Percentiles rank a stretch among this genome's conserved stretches.
Evolutionary conservation across 2,329 filamentous ascomycete genomes (phyloP).

Genomic region (Talaromyces sp.): DNA sequence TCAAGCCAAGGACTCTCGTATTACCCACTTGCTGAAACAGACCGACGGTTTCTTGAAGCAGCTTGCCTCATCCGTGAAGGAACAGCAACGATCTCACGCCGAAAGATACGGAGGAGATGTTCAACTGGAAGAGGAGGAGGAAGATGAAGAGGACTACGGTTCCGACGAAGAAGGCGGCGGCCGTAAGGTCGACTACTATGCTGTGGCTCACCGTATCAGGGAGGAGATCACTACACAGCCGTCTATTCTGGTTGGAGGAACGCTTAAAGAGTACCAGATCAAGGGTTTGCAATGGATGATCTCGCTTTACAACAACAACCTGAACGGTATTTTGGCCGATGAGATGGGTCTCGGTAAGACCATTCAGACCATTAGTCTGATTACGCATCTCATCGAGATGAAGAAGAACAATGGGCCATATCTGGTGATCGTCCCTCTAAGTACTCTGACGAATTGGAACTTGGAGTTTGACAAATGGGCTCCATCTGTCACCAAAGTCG

Average conservation of each 20-base stretch:
- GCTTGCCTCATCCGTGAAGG: constrained; percentile 88
- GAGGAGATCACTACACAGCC: constrained; percentile 86
- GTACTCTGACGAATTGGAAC: constrained; percentile 98
- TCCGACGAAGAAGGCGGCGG: constrained; percentile 53
- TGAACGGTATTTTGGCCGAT: constrained; percentile 96
- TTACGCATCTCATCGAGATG: constrained; percentile 94
- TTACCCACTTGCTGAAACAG: constrained; percentile 92
- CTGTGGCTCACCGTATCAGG: constrained; percentile 91
- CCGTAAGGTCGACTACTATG: constrained; percentile 96
- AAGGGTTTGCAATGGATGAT: constrained; percentile 99
- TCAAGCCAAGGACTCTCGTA: constrained; percentile 98
- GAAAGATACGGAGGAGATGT: constrained; percentile 70
- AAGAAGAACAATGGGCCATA: constrained; percentile 91
- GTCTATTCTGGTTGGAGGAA: constrained; percentile 81
- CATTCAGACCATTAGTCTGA: constrained; percentile 96
- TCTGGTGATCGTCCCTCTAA: constrained; percentile 92
- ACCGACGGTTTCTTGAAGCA: constrained; percentile 97
- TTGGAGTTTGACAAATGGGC: constrained; percentile 99
- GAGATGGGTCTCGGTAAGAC: constrained; percentile 99
- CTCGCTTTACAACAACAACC: constrained; percentile 98
- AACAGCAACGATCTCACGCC: constrained; percentile 79
- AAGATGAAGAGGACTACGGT: constrained; percentile 59
- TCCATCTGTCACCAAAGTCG: constrained; percentile 76
- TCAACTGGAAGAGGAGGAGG: constrained; percentile 58
- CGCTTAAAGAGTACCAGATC: constrained; percentile 93